Conservation (phyloP, 2,329 filamentous ascomycete species). For the Pestalotiopsis fici region DNA sequence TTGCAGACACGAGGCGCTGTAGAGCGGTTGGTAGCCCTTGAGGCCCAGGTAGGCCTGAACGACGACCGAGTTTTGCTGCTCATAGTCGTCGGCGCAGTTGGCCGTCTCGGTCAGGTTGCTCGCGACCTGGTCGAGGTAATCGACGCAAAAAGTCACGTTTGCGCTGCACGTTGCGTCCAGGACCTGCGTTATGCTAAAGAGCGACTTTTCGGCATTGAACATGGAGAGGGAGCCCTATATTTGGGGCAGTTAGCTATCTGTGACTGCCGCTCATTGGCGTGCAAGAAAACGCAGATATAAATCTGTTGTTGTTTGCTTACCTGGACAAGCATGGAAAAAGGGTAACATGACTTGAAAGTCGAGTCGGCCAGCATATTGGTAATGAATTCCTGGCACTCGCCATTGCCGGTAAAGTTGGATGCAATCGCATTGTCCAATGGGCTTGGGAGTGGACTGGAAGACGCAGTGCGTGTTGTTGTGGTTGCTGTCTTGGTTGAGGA, state of each 20-base stretch:
- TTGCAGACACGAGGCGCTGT: slow-evolving; percentile 78
- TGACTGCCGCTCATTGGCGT: too few relatives aligned
- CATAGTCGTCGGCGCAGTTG: slow-evolving; percentile 74
- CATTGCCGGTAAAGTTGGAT: slow-evolving; percentile 59
- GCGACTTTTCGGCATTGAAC: slow-evolving; percentile 75
- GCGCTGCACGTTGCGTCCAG: slow-evolving; percentile 78
- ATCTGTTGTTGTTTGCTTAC: slow-evolving; percentile 55
- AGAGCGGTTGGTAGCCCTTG: slow-evolving; percentile 74
- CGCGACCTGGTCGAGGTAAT: slow-evolving; percentile 66
- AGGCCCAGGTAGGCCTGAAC: slow-evolving; percentile 75
- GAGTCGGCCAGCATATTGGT: slow-evolving; percentile 63
- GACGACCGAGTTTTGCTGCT: slow-evolving; percentile 68
- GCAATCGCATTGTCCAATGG: slow-evolving; percentile 68
- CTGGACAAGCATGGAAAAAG: slow-evolving; percentile 81
- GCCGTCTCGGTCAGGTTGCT: slow-evolving; percentile 59
- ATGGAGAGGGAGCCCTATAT: slow-evolving; percentile 77
- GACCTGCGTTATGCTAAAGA: slow-evolving; percentile 71
- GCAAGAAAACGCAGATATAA: too few relatives aligned
- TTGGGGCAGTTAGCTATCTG: slow-evolving; percentile 17
- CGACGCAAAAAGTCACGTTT: slow-evolving; percentile 64
- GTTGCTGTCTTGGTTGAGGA: slow-evolving; percentile 17
- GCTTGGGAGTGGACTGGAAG: slow-evolving; percentile 52
- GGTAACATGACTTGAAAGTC: slow-evolving; percentile 74
- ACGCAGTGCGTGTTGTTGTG: slow-evolving; percentile 27
- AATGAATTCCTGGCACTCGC: slow-evolving; percentile 68